Evolutionary conservation across 2,329 filamentous ascomycete species (phyloP).

Genomic region (Botryotinia globosa): DNA sequence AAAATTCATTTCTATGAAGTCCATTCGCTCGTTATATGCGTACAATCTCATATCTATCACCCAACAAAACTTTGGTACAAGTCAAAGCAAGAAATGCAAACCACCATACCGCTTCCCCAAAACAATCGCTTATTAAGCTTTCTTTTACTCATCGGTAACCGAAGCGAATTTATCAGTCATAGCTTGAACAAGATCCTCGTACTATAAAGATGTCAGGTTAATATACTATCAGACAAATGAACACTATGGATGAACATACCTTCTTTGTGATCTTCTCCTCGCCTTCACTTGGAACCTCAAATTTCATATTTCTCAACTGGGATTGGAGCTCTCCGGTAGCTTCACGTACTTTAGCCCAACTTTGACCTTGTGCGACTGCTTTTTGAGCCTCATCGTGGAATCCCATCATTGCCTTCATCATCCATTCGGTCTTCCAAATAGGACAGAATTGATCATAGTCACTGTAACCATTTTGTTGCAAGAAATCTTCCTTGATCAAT

Average conservation of each 20-base stretch:
- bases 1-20: neutral
- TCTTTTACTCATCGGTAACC: conserved; percentile 81
- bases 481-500: conserved; percentile 95
- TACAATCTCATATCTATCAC: conserved; percentile 32
- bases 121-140: conserved; percentile 2
- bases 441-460: conserved; percentile 99
- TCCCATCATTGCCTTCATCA: conserved; percentile 99
- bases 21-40: conserved; percentile 29
- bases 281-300: conserved; percentile 85
- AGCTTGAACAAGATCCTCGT: conserved; percentile 84
- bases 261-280: conserved; percentile 80
- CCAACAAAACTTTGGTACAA: conserved; percentile 27
- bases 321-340: conserved; percentile 82
- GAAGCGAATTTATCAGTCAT: conserved; percentile 98
- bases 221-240: neutral
- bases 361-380: conserved; percentile 85
- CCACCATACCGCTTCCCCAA: conserved; percentile 15
- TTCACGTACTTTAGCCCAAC: conserved; percentile 90
- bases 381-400: conserved; percentile 98
- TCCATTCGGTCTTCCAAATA: conserved; percentile 99
- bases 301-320: conserved; percentile 89
- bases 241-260: conserved; percentile 49
- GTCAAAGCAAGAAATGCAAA: conserved; percentile 29
- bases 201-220: conserved; percentile 51
- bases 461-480: conserved; percentile 98